Base-by-base conservation (phyloP, 1,139 yeast genomes). In the Debaryomycetaceae sp. region DNA sequence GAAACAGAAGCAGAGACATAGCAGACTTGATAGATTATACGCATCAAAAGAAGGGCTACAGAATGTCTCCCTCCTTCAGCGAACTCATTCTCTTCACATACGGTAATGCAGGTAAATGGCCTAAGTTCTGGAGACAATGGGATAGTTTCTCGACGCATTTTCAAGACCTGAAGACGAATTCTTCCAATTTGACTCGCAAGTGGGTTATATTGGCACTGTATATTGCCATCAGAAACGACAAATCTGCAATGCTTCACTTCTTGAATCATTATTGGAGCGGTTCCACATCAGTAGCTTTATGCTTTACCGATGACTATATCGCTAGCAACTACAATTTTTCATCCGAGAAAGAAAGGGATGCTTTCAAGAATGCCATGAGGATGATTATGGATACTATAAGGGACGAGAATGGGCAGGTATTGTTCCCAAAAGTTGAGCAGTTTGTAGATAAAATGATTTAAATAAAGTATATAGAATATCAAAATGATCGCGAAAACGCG, bases 41-140 rank as follows among this genome's bases (percentile, higher is more conserved):
- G 46, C 52, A 56, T 41, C 47, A 47, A n/a, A 40, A 39, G 6
- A 44, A 48, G 14, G 38, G 46, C 14, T 53, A 41, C 20, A 23
- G 40, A 3, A 41, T 50, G 6, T 53, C 59, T 6, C 37, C 46
- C 14, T 56, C 63, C 13, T 58, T 63, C 42, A 58, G 62, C 39
- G 78, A 73, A 47, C 55, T 69, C 22, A 55, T 68, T 13, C 60
- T 73, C 40, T 62, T 63, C 46, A 63, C 71, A 1, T 70, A 65
- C 45, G 79, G 78, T 1, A 71, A 69, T 47, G 61, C 72, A 13
- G 66, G 67, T 3, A 56, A 66, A 34, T 72, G 77, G 77, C 47
- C 49, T 2, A 53, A 56, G 37, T 74, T 73, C 54, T 74, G 78
- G 78, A 50, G 50, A n/a, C 61, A 67, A 41, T 72, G 77, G 77